Base-by-base conservation (phyloP, 176 grass and related monocot species). In the Chrysopogon serrulatus region DNA sequence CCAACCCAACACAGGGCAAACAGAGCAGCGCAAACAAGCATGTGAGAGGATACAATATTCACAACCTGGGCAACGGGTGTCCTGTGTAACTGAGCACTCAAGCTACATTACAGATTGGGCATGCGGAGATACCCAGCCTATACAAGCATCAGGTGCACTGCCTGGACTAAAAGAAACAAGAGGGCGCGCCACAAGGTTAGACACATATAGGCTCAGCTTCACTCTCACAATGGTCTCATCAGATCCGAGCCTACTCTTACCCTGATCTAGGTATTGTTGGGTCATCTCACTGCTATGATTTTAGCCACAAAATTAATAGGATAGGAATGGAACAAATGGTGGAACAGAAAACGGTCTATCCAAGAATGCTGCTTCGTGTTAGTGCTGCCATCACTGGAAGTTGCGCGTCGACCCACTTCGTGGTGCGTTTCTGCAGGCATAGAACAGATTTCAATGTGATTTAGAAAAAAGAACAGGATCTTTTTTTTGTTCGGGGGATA, bases 321-420 rank as follows among this genome's bases (percentile, higher is more conserved):
- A 69, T 73, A 30, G 26, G 37, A 87, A 91, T 75, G 77, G 59
- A 73, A 86, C 78, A 87, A 91, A 91, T 87, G 42, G 71, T 71
- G 82, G 47, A 87, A 49, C 31, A 23, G 12, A 79, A 77, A 77
- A 74, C 64, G 84, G 71, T 24, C 79, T 92, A 90, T 90, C 76
- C 54, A 83, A 84, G 49, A 85, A 84, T 81, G 84, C 76, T 62
- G 54, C 82, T 83, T 76, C 35, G 66, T 64, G 88, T 88, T 87
- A 86, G 82, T 77, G 57, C 72, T 33, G 28, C 82, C 30, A 65
- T 95, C 77, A 93, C 90, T 90, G 89, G 81, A 90, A 85, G 88
- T 79, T 99, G 83, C 93, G 96, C 39, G 86, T 86, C 36, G 85
- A 89, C 71, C 91, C 89, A 87, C 87, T 92, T 87, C 87, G 88